These are phyloP conservation scores for Dendrobium chrysotoxum DNA, from an alignment of 106 monocot species.

Conservation along the genomic window DNA sequence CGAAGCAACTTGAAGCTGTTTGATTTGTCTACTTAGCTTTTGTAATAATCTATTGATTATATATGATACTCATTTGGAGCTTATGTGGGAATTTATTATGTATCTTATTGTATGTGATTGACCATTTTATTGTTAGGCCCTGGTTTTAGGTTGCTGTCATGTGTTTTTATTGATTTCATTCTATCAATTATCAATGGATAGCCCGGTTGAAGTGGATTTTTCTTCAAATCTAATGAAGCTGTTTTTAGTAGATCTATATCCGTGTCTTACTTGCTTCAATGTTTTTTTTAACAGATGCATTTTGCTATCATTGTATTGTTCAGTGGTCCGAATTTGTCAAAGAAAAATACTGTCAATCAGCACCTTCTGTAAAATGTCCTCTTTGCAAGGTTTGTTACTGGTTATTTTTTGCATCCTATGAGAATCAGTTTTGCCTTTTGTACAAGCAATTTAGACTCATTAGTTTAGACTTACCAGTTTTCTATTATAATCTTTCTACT, in stretches of 20 bases:
- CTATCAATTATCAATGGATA: not conserved
- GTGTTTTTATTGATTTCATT: not conserved
- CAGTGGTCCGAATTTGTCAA: conserved; percentile 21
- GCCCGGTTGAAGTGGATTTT: not conserved
- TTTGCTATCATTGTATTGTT: conserved; percentile 33
- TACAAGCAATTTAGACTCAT: not conserved
- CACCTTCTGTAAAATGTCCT: conserved; percentile 26
- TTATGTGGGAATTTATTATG: not conserved
- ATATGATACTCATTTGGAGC: not conserved
- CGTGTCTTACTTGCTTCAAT: not conserved
- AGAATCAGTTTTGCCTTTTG: not conserved
- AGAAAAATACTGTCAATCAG: conserved; percentile 7
- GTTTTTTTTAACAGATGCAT: conserved; percentile 21
- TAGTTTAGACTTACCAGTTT: not conserved
- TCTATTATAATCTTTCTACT: not conserved
- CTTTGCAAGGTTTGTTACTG: conserved; percentile 31
- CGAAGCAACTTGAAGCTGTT: not conserved
- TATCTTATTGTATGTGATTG: too few species aligned
- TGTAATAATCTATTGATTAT: not conserved
- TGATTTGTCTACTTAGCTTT: not conserved
- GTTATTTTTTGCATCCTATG: not conserved
- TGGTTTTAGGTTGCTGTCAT: not conserved
- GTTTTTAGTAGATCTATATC: not conserved
- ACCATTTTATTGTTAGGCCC: not conserved
- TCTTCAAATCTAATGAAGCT: not conserved